phyloP scores from a whole-genome alignment of 805 yeast species.

The Starmerella gropengiesseri region DNA sequence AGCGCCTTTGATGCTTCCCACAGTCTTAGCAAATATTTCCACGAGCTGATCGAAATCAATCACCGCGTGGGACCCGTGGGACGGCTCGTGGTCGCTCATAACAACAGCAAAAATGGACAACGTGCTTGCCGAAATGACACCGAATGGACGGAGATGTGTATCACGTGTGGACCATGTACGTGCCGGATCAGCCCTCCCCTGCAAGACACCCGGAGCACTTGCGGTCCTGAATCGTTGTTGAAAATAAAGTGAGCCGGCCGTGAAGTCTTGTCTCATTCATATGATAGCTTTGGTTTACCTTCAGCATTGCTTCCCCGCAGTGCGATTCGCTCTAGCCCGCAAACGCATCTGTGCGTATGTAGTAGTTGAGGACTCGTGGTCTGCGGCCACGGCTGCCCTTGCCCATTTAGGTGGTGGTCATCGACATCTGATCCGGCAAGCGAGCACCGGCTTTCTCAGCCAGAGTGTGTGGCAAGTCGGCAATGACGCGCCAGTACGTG shows the following conservation, averaged over 20 bases:
- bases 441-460: too few species aligned
- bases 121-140: neutral
- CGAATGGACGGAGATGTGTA: neutral
- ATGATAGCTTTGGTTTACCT: too few species aligned
- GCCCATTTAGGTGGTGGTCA: neutral
- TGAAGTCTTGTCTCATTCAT: too few species aligned
- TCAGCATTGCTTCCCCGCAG: neutral
- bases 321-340: too few species aligned
- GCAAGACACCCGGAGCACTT: too few species aligned
- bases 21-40: constrained; percentile 13
- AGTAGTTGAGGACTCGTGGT: neutral
- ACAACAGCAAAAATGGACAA: too few species aligned
- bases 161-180: neutral
- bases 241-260: too few species aligned
- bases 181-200: too few species aligned
- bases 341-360: too few species aligned
- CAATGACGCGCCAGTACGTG: constrained; percentile 5
- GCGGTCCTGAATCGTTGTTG: too few species aligned
- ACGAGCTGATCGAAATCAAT: constrained; percentile 11
- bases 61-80: neutral
- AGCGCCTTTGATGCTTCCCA: constrained; percentile 17
- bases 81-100: neutral
- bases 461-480: constrained; percentile 6
- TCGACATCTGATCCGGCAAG: neutral
- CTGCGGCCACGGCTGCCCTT: constrained; percentile 2